Percentiles rank a stretch among this genome's conserved stretches.
Evolutionary conservation across 169 alveolate species (phyloP).

Genomic region (Hepatocystis sp.): DNA sequence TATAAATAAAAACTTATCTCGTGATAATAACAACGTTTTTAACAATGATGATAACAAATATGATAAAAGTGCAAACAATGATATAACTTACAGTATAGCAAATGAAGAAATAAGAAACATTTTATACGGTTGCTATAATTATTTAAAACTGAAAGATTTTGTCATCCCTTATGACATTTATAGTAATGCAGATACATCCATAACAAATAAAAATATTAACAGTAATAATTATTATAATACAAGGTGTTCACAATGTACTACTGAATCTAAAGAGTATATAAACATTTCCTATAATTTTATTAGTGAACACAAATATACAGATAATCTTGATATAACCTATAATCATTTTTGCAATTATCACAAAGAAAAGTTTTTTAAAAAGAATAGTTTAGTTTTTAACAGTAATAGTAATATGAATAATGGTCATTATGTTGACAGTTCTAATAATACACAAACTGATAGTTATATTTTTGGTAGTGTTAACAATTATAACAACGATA

Average conservation of each 20-base stretch:
- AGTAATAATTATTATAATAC: not conserved
- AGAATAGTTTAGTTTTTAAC: not conserved
- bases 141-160: conserved; percentile 43
- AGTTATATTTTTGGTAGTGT: no score
- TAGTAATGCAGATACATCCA: not conserved
- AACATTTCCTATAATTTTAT: conserved; percentile 38
- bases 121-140: conserved; percentile 19
- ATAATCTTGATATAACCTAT: conserved; percentile 13
- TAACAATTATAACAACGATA: no score
- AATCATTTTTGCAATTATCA: conserved; percentile 41
- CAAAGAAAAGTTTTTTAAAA: not conserved
- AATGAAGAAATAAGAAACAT: conserved; percentile 13
- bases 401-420: no score
- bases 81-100: not conserved
- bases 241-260: not conserved
- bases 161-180: conserved; percentile 45
- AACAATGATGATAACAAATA: not conserved
- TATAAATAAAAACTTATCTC: no score
- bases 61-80: not conserved
- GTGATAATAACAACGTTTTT: not conserved
- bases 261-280: not conserved
- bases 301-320: conserved; percentile 22
- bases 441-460: no score
- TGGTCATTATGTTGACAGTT: no score
- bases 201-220: not conserved